Percentiles rank a stretch among this genome's conserved stretches.
These are phyloP conservation scores for Lipomyces yamadae DNA, from an alignment of 805 yeast species.

Conservation along the genomic window DNA sequence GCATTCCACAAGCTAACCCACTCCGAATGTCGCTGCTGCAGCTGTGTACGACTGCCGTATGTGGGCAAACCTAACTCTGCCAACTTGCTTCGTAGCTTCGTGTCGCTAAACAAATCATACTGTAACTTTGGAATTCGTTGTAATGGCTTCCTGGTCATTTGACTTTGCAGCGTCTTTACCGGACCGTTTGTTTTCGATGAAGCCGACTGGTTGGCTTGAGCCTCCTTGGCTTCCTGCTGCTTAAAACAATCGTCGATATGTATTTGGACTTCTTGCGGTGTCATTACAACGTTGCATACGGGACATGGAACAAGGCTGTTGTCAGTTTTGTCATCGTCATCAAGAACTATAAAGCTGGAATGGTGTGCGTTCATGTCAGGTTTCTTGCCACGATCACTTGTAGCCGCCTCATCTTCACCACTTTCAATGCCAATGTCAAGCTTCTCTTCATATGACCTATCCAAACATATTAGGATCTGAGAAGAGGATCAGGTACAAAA, in stretches of 20 bases:
- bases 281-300: slow-evolving; percentile 61
- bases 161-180: neutral
- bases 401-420: neutral
- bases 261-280: slow-evolving; percentile 26
- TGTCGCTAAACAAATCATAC: slow-evolving; percentile 60
- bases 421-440: slow-evolving; percentile 21
- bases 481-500: neutral
- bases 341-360: slow-evolving; percentile 4
- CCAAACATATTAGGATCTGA: neutral
- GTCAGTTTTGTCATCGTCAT: slow-evolving; percentile 15
- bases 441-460: slow-evolving; percentile 28
- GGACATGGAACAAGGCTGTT: slow-evolving; percentile 60
- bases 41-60: slow-evolving; percentile 63
- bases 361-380: neutral
- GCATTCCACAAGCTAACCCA: slow-evolving; percentile 80
- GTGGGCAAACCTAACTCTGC: slow-evolving; percentile 59
- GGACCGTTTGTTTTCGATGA: neutral
- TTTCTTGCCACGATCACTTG: neutral
- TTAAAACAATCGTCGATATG: slow-evolving; percentile 30
- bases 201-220: neutral
- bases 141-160: slow-evolving; percentile 27
- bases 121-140: slow-evolving; percentile 63
- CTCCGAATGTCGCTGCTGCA: slow-evolving; percentile 76
- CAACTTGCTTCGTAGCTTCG: slow-evolving; percentile 66
- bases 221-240: neutral